Evolutionary conservation across 257 asterid genomes (phyloP).

Genomic region (Ajuga chamaepitys): DNA sequence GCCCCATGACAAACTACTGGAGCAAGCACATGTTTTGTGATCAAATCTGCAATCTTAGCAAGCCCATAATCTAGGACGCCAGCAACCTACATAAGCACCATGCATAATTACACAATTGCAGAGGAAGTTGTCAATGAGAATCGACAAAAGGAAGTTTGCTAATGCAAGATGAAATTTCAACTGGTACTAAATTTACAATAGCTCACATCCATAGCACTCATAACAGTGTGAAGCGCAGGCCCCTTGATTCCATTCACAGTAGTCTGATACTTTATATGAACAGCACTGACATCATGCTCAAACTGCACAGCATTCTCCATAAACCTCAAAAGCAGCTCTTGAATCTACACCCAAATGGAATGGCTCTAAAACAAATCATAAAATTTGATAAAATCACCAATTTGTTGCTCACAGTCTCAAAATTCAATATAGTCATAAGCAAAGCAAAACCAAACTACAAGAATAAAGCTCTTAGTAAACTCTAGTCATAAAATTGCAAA

Average conservation of each 20-base stretch:
- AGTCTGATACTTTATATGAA: constrained; percentile 63
- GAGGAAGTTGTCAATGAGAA: constrained; percentile 2
- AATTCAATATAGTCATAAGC: constrained; percentile 4
- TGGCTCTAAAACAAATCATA: constrained; percentile 44
- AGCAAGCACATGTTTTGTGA: constrained; percentile 48
- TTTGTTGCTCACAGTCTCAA: not conserved
- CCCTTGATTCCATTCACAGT: constrained; percentile 38
- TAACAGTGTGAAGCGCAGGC: constrained; percentile 59
- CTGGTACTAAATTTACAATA: constrained; percentile 1
- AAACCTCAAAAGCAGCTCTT: constrained; percentile 58
- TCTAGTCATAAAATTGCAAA: not conserved
- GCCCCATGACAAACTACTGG: constrained; percentile 47
- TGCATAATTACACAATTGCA: constrained; percentile 6
- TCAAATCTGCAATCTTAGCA: constrained; percentile 77
- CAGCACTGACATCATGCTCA: constrained; percentile 41
- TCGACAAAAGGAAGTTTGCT: not conserved
- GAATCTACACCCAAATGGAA: constrained; percentile 81
- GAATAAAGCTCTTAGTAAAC: not conserved
- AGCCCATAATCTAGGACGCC: constrained; percentile 77
- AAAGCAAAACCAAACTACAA: not conserved
- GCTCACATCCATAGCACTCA: constrained; percentile 91
- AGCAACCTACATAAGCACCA: constrained; percentile 52
- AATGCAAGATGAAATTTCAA: constrained; percentile 5
- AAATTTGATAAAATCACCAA: constrained; percentile 31
- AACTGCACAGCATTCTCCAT: constrained; percentile 68